These are phyloP conservation scores for Secale cereale DNA, from an alignment of 176 grass and related monocot species.

Conservation along the genomic window DNA sequence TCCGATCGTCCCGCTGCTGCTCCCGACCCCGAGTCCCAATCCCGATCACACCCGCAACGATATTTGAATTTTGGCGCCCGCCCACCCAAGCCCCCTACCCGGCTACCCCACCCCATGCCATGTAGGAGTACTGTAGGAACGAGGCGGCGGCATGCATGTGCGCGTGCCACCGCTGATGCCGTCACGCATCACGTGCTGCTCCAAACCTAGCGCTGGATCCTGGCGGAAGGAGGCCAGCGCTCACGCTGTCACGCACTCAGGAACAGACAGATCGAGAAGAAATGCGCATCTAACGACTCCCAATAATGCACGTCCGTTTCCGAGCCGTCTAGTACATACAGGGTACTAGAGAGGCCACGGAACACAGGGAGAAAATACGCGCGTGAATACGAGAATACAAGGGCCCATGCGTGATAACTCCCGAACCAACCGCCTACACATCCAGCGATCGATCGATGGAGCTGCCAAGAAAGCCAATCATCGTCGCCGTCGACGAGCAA, in stretches of 20 bases:
- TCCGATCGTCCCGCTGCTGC: background rate
- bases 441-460: background rate
- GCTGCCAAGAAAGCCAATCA: background rate
- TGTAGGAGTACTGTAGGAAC: background rate
- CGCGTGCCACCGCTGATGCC: background rate
- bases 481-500: background rate
- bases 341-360: background rate
- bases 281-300: conserved; percentile 12
- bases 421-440: background rate
- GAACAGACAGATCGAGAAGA: background rate
- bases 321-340: background rate
- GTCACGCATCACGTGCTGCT: background rate
- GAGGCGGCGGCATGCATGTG: background rate
- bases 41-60: background rate
- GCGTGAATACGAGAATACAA: background rate
- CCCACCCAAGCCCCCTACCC: too few species aligned
- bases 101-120: background rate
- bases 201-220: conserved; percentile 10
- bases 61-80: conserved; percentile 23
- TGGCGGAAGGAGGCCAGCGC: background rate
- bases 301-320: background rate
- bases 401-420: background rate
- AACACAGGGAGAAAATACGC: background rate
- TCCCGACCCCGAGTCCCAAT: background rate
- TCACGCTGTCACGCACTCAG: background rate